Base-by-base conservation (phyloP, 768 basidiomycete genomes). In the Amanita polypyramis region DNA sequence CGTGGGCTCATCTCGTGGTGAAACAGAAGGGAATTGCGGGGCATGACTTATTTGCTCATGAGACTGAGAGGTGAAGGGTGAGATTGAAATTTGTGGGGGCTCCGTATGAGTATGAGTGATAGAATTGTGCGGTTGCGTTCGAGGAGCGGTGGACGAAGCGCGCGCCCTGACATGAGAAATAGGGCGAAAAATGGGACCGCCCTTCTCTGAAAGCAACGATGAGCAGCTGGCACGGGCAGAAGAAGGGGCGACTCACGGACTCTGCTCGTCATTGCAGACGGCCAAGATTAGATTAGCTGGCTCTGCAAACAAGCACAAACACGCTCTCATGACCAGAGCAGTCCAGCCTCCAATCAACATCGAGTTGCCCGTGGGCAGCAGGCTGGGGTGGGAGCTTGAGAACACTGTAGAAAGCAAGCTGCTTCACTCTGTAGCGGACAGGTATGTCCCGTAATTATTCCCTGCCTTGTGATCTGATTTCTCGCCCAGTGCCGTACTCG, bases 111-210 rank as follows among this genome's bases (percentile, higher is more conserved):
- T 11, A 23, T 38, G 34, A 6, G 10, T 20, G 21, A 29, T 7
- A 27, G 25, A 32, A 32, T 44, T 35, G n/a, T 37, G 29, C 5
- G 41, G 34, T 30, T 45, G 42, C 4, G 32, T 20, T 8, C 29
- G 25, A 11, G 36, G 30, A 10, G 29, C 39, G 37, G 34, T 44
- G 46, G 51, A 45, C 8, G 55, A 53, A 39, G 65, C 57, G 21
- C 80, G 77, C 11, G 72, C 55, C 40, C 82, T 70, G 7, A 75
- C 63, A 58, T 79, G 82, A 11, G 65, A 69, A 3, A 83, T 70
- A n/a, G 85, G 85, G 57, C 73, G 75, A 55, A 88, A 88, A 46
- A 85, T 61, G 4, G 79, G 72, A 6, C 74, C 69, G 12, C 85
- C 85, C 59, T 88, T 88, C 59, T 87, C 85, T 88, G 55, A 15